Evolutionary conservation across 768 basidiomycete genomes (phyloP).

Genomic region (Ephemerocybe angulata): DNA sequence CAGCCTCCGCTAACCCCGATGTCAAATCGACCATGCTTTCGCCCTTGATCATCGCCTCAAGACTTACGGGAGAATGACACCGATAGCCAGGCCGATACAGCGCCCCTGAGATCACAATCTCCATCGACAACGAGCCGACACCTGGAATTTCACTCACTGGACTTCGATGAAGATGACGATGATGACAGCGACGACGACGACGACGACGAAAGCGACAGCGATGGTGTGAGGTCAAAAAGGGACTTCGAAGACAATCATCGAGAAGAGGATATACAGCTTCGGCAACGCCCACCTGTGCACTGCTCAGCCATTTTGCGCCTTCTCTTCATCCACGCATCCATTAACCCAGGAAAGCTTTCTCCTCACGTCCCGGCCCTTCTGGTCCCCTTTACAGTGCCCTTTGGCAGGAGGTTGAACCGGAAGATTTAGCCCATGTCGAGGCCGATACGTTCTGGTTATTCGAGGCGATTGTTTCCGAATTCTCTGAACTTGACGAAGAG

Average conservation of each 20-base stretch:
- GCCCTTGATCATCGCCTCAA: constrained; percentile 52
- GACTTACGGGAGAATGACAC: constrained; percentile 20
- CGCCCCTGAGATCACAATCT: constrained; percentile 35
- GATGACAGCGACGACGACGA: constrained; percentile 27
- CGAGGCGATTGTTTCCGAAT: constrained; percentile 68
- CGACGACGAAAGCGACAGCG: constrained; percentile 27
- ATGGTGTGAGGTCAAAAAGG: too few relatives aligned
- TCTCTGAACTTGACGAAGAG: constrained; percentile 70
- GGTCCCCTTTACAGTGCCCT: constrained; percentile 66
- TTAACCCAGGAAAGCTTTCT: constrained; percentile 70
- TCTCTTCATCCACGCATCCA: constrained; percentile 63
- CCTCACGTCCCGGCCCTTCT: constrained; percentile 68
- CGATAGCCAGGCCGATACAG: constrained; percentile 33
- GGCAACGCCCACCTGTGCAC: constrained; percentile 56
- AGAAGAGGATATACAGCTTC: constrained; percentile 37
- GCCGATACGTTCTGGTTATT: constrained; percentile 84
- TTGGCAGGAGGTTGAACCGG: constrained; percentile 55
- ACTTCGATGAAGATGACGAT: constrained; percentile 38
- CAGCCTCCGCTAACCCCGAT: constrained; percentile 40
- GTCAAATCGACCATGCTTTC: constrained; percentile 47
- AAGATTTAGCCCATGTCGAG: constrained; percentile 64
- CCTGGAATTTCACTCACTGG: too few relatives aligned
- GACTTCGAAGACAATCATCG: constrained; percentile 35
- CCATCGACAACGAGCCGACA: constrained; percentile 19
- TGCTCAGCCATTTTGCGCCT: constrained; percentile 63